Evolutionary conservation across 331 rosid species (phyloP).

Genomic region (Acacia pycnantha): DNA sequence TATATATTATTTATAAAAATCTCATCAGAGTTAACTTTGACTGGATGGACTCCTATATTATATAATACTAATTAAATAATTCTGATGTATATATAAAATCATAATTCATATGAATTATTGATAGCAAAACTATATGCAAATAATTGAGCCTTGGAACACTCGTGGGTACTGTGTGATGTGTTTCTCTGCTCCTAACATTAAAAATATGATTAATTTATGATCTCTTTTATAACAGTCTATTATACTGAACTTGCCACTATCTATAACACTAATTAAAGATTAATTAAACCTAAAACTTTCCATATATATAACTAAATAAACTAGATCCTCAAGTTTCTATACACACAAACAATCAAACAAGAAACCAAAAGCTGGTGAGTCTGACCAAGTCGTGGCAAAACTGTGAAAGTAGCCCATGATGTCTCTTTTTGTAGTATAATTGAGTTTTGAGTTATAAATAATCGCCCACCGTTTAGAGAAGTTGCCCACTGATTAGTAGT

Average conservation of each 20-base stretch:
- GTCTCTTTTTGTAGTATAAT: slow-evolving; percentile 25
- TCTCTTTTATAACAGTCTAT: not conserved
- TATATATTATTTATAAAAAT: not conserved
- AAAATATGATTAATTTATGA: not conserved
- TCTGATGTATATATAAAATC: not conserved
- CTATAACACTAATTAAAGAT: not conserved
- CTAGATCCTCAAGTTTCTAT: not conserved
- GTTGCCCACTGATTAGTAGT: slow-evolving; percentile 22
- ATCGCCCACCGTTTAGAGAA: slow-evolving; percentile 24
- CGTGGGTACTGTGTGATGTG: not conserved
- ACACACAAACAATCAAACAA: not conserved
- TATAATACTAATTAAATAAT: not conserved
- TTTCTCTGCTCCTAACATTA: not conserved
- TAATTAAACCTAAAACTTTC: not conserved
- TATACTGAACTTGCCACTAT: not conserved
- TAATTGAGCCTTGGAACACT: not conserved
- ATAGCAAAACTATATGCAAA: not conserved
- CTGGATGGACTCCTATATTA: not conserved
- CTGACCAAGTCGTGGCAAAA: slow-evolving; percentile 13
- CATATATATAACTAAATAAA: not conserved
- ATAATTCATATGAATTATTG: not conserved
- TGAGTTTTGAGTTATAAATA: not conserved
- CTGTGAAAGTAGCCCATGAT: slow-evolving; percentile 33
- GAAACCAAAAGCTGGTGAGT: slow-evolving; percentile 32
- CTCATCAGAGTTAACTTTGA: not conserved